Evolutionary conservation across 208 protist species (phyloP), one percentile per base, ranked within the genome.

Genomic region (Sergeia podlipaevii): DNA sequence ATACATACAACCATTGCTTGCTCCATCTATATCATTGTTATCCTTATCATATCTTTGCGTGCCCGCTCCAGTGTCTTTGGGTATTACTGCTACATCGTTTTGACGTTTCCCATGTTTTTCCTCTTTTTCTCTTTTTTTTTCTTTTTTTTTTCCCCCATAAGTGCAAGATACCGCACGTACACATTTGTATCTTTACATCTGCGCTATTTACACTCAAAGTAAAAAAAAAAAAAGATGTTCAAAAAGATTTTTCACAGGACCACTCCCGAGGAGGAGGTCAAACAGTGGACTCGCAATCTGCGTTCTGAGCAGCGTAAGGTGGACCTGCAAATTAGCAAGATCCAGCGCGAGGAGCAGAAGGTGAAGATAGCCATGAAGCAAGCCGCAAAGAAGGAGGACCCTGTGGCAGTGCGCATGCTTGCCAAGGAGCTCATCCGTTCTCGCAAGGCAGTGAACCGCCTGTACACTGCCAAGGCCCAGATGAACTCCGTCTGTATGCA

Each of bases 401-500:
- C 58, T 5, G 69, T 83, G 5, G 69, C 70, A 2, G 69, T 90
- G 23, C 80, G 84, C 48, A 94, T 96, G 68, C 67, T 95, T 7
- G 78, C 87, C 17, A 93, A 88, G 64, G 85, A 95, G 54, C 64
- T 93, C 30, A 68, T 95, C 17, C 74, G 68, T 32, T 80, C 88
- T n/a, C 75, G 86, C 47, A 76, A 85, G 41, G 78, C 85, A 11
- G 72, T 90, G 24, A 75, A 68, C 33, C 80, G 91, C 27, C 62
- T 96, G 66, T 86, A 90, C 65, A 82, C 73, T n/a, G 82, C 85
- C 23, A 93, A 94, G 55, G 73, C 91, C 10, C 87, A 96, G 61
- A 92, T 96, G 72, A 95, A 89, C 69, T 95, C 87, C 0, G 85
- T 94, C 6, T 26, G 75, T 3, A 89, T 96, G 82, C 85, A 95